Percentiles rank a stretch among this genome's conserved stretches.
These are phyloP conservation scores for Pseudopyrenochaeta lycopersici DNA, from an alignment of 2,329 filamentous ascomycete genomes.

Conservation along the genomic window DNA sequence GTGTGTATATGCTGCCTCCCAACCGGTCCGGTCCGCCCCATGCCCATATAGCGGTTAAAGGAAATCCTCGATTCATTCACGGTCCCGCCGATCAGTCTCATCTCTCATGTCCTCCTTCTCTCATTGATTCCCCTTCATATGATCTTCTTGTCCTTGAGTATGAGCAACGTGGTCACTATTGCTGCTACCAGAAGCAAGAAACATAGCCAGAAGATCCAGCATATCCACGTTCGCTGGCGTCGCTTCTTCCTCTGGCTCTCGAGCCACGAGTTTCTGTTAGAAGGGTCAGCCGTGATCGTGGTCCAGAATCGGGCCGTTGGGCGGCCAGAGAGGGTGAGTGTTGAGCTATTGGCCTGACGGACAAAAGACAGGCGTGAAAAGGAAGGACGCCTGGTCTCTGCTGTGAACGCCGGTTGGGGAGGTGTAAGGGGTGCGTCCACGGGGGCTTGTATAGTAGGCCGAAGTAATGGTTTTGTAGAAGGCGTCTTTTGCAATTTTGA, in stretches of 20 bases:
- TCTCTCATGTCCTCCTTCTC: too few relatives aligned
- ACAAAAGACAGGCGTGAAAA: conserved; percentile 9
- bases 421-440: neutral
- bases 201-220: conserved; percentile 58
- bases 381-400: neutral
- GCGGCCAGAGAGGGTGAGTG: conserved; percentile 34
- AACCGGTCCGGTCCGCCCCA: neutral
- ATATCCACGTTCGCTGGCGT: conserved; percentile 57
- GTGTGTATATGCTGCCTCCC: neutral
- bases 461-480: conserved; percentile 13
- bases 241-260: conserved; percentile 59
- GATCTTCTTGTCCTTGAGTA: conserved; percentile 46
- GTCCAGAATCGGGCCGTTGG: conserved; percentile 43
- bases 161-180: conserved; percentile 57
- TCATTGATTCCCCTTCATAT: conserved; percentile 21
- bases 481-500: conserved; percentile 20
- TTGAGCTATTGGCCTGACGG: conserved; percentile 26
- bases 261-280: conserved; percentile 63
- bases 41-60: neutral
- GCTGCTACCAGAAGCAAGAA: conserved; percentile 56
- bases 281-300: conserved; percentile 37
- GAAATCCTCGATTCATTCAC: neutral
- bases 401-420: neutral
- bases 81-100: neutral
- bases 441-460: conserved; percentile 8